Evolutionary conservation across 768 basidiomycete genomes (phyloP), one percentile per base, ranked within the genome.

Genomic region (Lentinus tigrinus): DNA sequence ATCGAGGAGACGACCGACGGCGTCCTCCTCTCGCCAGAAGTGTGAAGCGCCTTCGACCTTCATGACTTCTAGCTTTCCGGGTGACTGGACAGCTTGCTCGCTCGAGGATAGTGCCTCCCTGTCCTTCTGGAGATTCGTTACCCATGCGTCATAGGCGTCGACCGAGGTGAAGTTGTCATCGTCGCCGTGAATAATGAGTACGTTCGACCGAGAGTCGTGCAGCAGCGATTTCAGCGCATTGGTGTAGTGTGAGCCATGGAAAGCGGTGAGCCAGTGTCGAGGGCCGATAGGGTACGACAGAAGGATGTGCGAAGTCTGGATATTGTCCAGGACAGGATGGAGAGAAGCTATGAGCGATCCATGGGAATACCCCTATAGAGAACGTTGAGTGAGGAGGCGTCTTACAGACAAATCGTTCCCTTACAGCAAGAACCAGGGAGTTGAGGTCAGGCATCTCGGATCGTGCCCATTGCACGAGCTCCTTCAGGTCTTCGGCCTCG

Each of bases 251-350:
- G 72, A 72, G 4, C 84, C 73, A 52, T 78, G 76, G 75, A 94
- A 93, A 52, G 88, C 68, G 23, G 91, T 93, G 44, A 94, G 75
- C 70, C 85, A 80, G 11, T 77, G 75, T 51, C 88, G 78, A 8
- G 85, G 84, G 14, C 85, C 82, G 4, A 93, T 73, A 0, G 91
- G 91, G 66, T 93, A 93, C 3, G 91, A 92, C 21, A 93, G 71
- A 39, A 93, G 68, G 44, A 91, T 74, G 68, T 91, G 88, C 13
- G 80, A 81, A 0, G 83, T 85, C 65, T 74, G 77, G 44, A 87
- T 67, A n/a, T 74, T 72, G 0, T 77, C 73, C 2, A 86, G 72
- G 3, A 82, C 66, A 0, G 88, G 85, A 56, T 84, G 83, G 58
- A 89, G 72, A 8, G 89, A 88, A 11, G 82, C 81, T 37, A 89